A percentile compares a stretch with the other conserved stretches of the same genome.
These are phyloP conservation scores for Blepharisma undulans DNA, from an alignment of 169 alveolate species.

Conservation along the genomic window DNA sequence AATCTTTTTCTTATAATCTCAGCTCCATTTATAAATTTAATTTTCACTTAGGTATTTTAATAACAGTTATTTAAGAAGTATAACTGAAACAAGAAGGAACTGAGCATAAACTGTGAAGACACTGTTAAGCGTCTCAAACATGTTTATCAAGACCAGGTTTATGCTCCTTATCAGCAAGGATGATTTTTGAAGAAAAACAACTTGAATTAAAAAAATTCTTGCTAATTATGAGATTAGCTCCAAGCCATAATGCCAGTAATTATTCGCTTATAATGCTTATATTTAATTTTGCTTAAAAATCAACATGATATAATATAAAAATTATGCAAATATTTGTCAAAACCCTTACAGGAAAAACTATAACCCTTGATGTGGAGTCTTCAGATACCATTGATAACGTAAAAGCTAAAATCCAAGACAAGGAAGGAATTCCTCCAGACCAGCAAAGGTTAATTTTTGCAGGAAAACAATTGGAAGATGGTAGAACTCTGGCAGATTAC, in stretches of 20 bases:
- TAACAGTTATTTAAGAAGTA: too few species aligned
- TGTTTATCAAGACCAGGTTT: too few species aligned
- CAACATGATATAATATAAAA: slow-evolving; percentile 26
- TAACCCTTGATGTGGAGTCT: slow-evolving; percentile 37
- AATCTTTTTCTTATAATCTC: slow-evolving; percentile 44
- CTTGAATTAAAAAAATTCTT: too few species aligned
- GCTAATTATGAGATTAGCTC: too few species aligned
- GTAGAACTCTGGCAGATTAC: slow-evolving; percentile 66
- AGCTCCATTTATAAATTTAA: slow-evolving; percentile 47
- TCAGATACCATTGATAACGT: slow-evolving; percentile 45
- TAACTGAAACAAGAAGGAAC: too few species aligned
- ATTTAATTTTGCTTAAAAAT: too few species aligned
- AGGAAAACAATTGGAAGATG: slow-evolving; percentile 71
- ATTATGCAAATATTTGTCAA: slow-evolving; percentile 38
- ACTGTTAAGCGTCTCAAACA: too few species aligned
- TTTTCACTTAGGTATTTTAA: slow-evolving; percentile 51
- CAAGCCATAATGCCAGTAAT: too few species aligned
- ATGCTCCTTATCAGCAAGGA: too few species aligned
- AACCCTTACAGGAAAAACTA: slow-evolving; percentile 62
- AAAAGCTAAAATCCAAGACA: slow-evolving; percentile 53
- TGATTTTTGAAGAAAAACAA: too few species aligned
- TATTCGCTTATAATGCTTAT: too few species aligned
- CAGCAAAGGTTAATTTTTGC: slow-evolving; percentile 65
- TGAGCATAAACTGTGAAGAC: too few species aligned
- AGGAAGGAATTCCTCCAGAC: slow-evolving; percentile 72